phyloP scores from a whole-genome alignment of 73 alveolate species.

The Symbiodinium pilosum region DNA sequence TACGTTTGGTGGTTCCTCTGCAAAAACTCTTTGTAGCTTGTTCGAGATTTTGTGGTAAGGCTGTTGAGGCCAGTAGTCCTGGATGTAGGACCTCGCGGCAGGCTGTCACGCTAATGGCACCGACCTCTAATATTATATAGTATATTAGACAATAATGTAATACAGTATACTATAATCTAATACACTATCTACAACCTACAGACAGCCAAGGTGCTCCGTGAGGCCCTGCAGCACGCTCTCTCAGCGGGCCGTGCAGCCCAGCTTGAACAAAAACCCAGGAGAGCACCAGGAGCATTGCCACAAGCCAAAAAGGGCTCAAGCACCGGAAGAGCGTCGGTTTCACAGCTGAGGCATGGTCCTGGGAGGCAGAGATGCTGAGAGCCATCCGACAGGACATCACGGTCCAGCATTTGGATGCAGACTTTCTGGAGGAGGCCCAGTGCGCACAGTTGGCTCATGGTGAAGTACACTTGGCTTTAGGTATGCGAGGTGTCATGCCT shows the following conservation, averaged over 20 bases:
- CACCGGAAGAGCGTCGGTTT: background rate
- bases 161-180: too few species aligned
- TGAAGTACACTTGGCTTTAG: background rate
- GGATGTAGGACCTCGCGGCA: too few species aligned
- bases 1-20: too few species aligned
- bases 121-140: background rate
- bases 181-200: too few species aligned
- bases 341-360: background rate
- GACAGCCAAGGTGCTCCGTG: background rate
- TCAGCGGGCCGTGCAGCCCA: background rate
- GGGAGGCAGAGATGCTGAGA: slow-evolving; percentile 13
- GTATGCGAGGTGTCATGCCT: slow-evolving; percentile 13
- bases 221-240: background rate
- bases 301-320: background rate
- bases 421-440: background rate
- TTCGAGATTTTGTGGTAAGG: too few species aligned
- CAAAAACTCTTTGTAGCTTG: too few species aligned
- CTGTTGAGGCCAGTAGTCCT: too few species aligned
- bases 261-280: background rate
- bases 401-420: background rate
- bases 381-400: slow-evolving; percentile 16
- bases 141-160: background rate
- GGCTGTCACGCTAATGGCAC: background rate
- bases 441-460: background rate
- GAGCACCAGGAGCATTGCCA: background rate